Evolutionary conservation across 352 stramenopile species (phyloP), one percentile per base, ranked within the genome.

Genomic region (Elongisporangium senticosum): DNA sequence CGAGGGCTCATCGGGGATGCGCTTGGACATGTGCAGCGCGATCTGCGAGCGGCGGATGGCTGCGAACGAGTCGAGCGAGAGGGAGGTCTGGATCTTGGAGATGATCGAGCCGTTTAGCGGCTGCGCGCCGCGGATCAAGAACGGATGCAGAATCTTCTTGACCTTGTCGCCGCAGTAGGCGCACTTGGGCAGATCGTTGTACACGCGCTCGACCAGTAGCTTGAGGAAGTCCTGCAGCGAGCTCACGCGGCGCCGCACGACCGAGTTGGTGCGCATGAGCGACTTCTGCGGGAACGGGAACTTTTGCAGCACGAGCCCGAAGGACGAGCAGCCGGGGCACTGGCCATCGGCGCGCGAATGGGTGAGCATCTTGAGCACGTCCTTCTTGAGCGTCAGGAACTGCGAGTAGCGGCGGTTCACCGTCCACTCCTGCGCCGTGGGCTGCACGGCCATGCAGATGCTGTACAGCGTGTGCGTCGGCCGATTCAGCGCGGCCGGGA

Each of bases 341-440:
- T 43, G 33, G 13, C 33, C 33, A 4, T 43, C 33, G 24, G 59
- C 68, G 21, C 69, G 59, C 50, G 69, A 59, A 22, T 65, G 68
- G 54, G 67, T 62, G 37, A 58, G 49, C 0, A 91, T 66, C 55
- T 69, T 69, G 56, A 88, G 68, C 51, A 93, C 63, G 53, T 89
- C 79, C 55, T 86, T 83, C 56, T 74, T 77, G 15, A 91, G 75
- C 71, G 87, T 75, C 59, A 92, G 73, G 66, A 93, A 93, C 72
- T 93, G 84, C 59, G 84, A 93, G 67, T 93, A 93, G 51, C 84
- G 84, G 22, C 84, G 82, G 62, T 93, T 93, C 43, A 93, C 83
- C 0, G 82, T 90, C 84, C 84, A 93, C 57, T 93, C 84, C 59
- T 90, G 78, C 50, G 71, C 68, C 15, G 79, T 89, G 40, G 83